phyloP scores from a whole-genome alignment of 805 yeast species.

The Candida nanaspora region DNA sequence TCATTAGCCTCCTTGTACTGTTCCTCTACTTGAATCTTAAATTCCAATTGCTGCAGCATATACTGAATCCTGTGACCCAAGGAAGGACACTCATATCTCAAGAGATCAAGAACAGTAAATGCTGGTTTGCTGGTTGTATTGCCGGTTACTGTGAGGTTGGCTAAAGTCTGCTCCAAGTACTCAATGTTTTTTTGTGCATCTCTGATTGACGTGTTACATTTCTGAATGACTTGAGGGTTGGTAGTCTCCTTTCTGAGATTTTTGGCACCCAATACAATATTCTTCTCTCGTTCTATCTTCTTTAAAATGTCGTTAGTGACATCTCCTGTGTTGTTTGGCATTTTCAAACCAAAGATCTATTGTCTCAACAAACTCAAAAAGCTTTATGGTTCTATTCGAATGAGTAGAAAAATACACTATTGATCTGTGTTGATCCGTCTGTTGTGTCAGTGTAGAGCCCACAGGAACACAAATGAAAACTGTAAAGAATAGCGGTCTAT shows the following conservation, averaged over 20 bases:
- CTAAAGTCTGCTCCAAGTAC: conserved; percentile 72
- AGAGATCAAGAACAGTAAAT: conserved; percentile 68
- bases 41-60: conserved; percentile 91
- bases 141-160: conserved; percentile 42
- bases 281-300: conserved; percentile 83
- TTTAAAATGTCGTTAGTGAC: conserved; percentile 62
- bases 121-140: conserved; percentile 27
- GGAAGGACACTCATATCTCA: conserved; percentile 90
- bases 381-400: no score
- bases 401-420: no score
- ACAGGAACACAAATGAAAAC: no score
- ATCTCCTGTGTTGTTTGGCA: conserved; percentile 5
- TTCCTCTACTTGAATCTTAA: conserved; percentile 88
- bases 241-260: conserved; percentile 70
- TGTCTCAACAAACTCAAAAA: no score
- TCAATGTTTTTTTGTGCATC: conserved; percentile 91
- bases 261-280: conserved; percentile 83
- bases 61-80: conserved; percentile 90
- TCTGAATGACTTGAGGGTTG: conserved; percentile 79
- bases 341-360: not conserved
- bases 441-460: no score
- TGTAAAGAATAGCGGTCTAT: no score
- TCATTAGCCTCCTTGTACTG: conserved; percentile 92
- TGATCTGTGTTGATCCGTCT: no score
- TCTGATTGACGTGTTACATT: conserved; percentile 82